Evolutionary conservation across 306 rosid genomes (phyloP), one percentile per base, ranked within the genome.

Genomic region (Acacia acuminata): DNA sequence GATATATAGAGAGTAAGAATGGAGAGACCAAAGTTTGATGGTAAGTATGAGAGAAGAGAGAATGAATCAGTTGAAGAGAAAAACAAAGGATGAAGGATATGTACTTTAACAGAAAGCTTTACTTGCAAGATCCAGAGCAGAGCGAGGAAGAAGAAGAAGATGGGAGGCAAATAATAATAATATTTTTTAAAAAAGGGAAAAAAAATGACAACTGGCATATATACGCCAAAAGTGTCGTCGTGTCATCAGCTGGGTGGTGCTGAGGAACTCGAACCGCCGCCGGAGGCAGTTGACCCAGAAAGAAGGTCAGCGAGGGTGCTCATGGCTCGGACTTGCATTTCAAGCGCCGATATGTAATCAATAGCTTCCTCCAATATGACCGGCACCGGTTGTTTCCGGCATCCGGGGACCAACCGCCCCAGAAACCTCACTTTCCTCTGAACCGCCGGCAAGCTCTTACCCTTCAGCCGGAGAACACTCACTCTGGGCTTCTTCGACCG

Each of bases 311-410:
- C 87, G 12, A 96, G 89, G 6, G 94, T 87, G 16, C 85, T 77
- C 99, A 96, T 94, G 86, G 97, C 94, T 22, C 97, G 87, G 84
- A 96, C 90, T 84, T 96, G 99, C 99, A 96, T 96, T 94, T 94
- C 94, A 77, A 93, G 92, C 2, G 99, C 99, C 2, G 94, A 88
- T 15, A 96, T 96, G 48, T 96, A 96, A 87, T 96, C 98, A 10
- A 91, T 85, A 0, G 94, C 93, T 80, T 96, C 99, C 38, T 92
- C 97, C 12, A 96, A 85, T 77, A 96, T 91, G 72, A 96, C 97
- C 81, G 98, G 97, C 61, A 92, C 60, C 4, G 97, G 86, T 56
- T 96, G 90, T 64, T 96, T 92, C 80, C 92, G 86, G 90, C 99
- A 96, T 80, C 99, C 98, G 42, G 99, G 99, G 58, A 96, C 99